Evolutionary conservation across 768 basidiomycete species (phyloP), one percentile per base, ranked within the genome.

Genomic region (Kwoniella newhampshirensis): DNA sequence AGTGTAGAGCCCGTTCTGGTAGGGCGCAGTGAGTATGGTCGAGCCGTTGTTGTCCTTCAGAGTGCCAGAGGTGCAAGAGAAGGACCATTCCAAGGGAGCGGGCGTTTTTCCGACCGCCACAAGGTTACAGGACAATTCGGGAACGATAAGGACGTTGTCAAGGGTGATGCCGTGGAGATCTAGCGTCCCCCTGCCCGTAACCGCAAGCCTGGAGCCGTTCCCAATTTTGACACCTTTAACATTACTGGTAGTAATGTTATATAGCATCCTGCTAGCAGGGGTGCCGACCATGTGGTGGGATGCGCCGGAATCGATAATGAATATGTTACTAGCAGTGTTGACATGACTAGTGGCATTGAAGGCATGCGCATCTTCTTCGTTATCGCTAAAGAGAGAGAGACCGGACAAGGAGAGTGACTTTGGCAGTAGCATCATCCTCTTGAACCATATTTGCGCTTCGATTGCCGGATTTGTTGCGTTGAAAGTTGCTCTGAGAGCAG

Each of bases 281-380:
- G 25, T 23, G 26, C 41, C 18, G 42, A 57, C 40, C 57, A 59
- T 59, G 27, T 59, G 57, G 28, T 59, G 57, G n/a, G 51, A 46
- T 0, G 57, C 57, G 20, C 57, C 50, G 23, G 57, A 59, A 26
- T 59, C 57, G 21, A 52, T 53, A 21, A 53, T 59, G 27, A 52
- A 59, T 23, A 5, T 23, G n/a, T 52, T 39, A 18, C 28, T 1
- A 42, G 5, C 23, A 12, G 55, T 51, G 17, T 9, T 26, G 23
- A 47, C 23, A 28, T 18, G 12, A 36, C 20, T 26, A 27, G 30
- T 27, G 13, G 18, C 25, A 5, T 30, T 17, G 18, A 54, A 54
- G 23, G 52, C 52, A 26, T 12, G 25, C 18, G 46, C 35, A 36
- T 39, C 50, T 12, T 17, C n/a, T 13, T 51, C 35, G 35, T 21